phyloP scores from a whole-genome alignment of 2,329 filamentous ascomycete genomes.

The Hymenoscyphus occultus region DNA sequence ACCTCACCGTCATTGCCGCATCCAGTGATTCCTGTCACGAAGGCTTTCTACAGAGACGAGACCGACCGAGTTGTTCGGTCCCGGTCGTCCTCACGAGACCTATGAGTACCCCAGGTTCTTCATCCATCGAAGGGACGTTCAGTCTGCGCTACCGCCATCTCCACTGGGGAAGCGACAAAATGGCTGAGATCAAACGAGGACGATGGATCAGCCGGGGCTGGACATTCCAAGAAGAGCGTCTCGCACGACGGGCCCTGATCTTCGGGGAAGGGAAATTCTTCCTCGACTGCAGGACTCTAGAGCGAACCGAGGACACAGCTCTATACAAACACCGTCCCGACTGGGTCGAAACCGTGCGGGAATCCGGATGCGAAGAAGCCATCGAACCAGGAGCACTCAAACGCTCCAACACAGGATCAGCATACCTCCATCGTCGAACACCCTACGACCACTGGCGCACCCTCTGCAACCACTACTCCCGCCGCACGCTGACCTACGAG shows the following conservation, averaged over 20 bases:
- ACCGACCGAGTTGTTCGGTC: conserved; percentile 5
- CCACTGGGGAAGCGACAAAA: conserved; percentile 17
- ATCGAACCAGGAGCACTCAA: background rate
- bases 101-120: background rate
- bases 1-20: conserved; percentile 21
- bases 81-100: background rate
- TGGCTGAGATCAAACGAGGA: conserved; percentile 16
- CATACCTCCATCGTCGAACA: conserved; percentile 3
- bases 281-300: conserved; percentile 20
- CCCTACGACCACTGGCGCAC: conserved; percentile 16
- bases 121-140: conserved; percentile 5
- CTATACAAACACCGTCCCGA: conserved; percentile 13
- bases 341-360: conserved; percentile 10
- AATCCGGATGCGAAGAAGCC: background rate
- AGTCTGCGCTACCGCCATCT: conserved; percentile 13
- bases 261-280: conserved; percentile 23
- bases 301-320: conserved; percentile 13
- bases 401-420: background rate
- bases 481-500: conserved; percentile 14
- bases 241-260: conserved; percentile 19
- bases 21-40: conserved; percentile 14
- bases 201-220: conserved; percentile 20
- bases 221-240: conserved; percentile 24
- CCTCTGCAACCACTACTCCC: conserved; percentile 17
- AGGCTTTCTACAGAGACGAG: conserved; percentile 16